phyloP scores from a whole-genome alignment of 73 alveolate species.

The Paramecium sonneborni region DNA sequence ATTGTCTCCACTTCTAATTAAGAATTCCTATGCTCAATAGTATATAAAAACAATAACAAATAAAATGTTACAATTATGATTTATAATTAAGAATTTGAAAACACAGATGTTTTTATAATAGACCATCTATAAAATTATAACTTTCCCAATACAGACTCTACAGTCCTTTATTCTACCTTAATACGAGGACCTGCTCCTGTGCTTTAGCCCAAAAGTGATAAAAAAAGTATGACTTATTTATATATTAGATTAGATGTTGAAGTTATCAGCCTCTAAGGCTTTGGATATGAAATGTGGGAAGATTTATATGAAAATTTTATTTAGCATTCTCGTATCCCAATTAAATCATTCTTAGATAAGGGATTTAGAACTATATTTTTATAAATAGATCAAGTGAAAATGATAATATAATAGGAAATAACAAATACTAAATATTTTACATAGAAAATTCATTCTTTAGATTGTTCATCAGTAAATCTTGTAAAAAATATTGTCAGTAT shows the following conservation, averaged over 20 bases:
- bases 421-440: not conserved
- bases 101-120: not conserved
- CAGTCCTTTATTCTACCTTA: not conserved
- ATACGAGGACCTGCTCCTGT: conserved; percentile 23
- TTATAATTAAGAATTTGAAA: not conserved
- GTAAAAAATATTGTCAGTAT: not conserved
- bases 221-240: not conserved
- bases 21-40: not conserved
- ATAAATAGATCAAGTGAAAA: not conserved
- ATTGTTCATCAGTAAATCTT: not conserved
- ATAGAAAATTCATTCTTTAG: not conserved
- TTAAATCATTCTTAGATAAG: not conserved
- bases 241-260: conserved; percentile 2
- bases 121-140: not conserved
- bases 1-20: not conserved
- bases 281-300: not conserved
- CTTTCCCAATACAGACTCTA: conserved; percentile 1
- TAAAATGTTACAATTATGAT: not conserved
- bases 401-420: not conserved
- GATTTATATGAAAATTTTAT: not conserved
- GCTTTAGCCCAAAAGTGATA: not conserved
- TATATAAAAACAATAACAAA: not conserved
- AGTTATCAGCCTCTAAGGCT: not conserved
- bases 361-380: conserved; percentile 26
- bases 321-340: not conserved